phyloP scores from a whole-genome alignment of 108 stramenopile species.

The Schizochytrium sp. region DNA sequence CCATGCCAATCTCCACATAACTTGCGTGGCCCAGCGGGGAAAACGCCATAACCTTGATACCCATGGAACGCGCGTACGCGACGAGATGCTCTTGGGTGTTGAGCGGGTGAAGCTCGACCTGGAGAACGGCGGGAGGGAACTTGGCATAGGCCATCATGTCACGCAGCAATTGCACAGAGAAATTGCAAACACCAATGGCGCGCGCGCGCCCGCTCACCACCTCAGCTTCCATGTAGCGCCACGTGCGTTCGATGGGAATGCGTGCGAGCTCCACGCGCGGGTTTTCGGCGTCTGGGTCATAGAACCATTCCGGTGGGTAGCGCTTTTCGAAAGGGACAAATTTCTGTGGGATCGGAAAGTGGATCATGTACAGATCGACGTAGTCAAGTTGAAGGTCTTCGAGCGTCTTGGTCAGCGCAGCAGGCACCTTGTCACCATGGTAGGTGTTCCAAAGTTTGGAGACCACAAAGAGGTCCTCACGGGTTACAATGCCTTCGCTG shows the following conservation, averaged over 20 bases:
- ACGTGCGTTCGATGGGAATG: conserved; percentile 55
- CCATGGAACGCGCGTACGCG: conserved; percentile 56
- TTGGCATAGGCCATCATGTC: conserved; percentile 58
- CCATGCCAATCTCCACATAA: conserved; percentile 70
- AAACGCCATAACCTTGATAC: conserved; percentile 66
- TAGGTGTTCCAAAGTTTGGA: conserved; percentile 91
- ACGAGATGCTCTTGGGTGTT: conserved; percentile 62
- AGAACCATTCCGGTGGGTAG: conserved; percentile 86
- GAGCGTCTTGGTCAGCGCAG: conserved; percentile 54
- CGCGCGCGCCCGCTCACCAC: conserved; percentile 59
- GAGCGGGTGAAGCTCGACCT: conserved; percentile 79
- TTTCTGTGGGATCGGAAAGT: conserved; percentile 76
- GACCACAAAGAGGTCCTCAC: conserved; percentile 74
- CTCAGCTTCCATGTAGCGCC: conserved; percentile 65
- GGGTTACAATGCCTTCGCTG: conserved; percentile 26
- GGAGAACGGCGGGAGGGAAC: conserved; percentile 66
- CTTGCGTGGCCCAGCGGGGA: conserved; percentile 67
- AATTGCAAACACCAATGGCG: conserved; percentile 74
- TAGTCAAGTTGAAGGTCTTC: conserved; percentile 68
- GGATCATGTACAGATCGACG: conserved; percentile 74
- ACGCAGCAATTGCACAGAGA: conserved; percentile 62
- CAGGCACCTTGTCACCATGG: conserved; percentile 74
- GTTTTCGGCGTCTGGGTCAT: conserved; percentile 49
- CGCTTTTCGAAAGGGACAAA: conserved; percentile 67
- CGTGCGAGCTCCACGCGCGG: conserved; percentile 45